Conservation (phyloP, 202 grass and related monocot species). For the Eragrostis tef region DNA sequence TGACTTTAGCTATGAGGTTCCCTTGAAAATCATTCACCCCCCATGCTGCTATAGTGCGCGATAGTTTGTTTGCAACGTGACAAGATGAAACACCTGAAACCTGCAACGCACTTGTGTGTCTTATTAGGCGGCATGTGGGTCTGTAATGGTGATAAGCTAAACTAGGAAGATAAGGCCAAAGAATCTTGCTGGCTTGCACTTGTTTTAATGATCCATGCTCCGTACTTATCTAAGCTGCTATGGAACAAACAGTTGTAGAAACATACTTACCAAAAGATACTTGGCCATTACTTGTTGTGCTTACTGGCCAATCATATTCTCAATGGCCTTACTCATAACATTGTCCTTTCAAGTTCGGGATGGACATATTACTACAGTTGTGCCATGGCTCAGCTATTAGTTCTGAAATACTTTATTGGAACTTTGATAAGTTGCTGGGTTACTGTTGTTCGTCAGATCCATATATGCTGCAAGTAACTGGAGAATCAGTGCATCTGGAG, state of each 20-base stretch:
- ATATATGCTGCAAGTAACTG: conserved; percentile 27
- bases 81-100: conserved; percentile 41
- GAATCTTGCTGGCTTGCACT: conserved; percentile 48
- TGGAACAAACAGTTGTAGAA: conserved; percentile 22
- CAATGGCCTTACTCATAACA: not conserved
- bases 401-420: conserved; percentile 13
- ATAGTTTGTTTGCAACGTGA: conserved; percentile 36
- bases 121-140: conserved; percentile 33
- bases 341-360: conserved; percentile 2
- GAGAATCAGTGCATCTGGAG: conserved; percentile 9
- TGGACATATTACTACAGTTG: not conserved
- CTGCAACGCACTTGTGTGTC: conserved; percentile 12
- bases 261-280: conserved; percentile 16
- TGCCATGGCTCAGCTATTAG: not conserved
- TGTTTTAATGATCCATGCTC: conserved; percentile 45
- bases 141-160: conserved; percentile 43
- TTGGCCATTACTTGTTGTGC: conserved; percentile 29
- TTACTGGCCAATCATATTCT: conserved; percentile 32
- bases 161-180: conserved; percentile 37
- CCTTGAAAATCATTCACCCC: conserved; percentile 26
- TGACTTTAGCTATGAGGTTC: conserved; percentile 37
- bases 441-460: not conserved
- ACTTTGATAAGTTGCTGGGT: not conserved
- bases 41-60: conserved; percentile 38
- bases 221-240: conserved; percentile 27